These are phyloP conservation scores for Silybum marianum DNA, from an alignment of 129 eudicot species.

Conservation along the genomic window DNA sequence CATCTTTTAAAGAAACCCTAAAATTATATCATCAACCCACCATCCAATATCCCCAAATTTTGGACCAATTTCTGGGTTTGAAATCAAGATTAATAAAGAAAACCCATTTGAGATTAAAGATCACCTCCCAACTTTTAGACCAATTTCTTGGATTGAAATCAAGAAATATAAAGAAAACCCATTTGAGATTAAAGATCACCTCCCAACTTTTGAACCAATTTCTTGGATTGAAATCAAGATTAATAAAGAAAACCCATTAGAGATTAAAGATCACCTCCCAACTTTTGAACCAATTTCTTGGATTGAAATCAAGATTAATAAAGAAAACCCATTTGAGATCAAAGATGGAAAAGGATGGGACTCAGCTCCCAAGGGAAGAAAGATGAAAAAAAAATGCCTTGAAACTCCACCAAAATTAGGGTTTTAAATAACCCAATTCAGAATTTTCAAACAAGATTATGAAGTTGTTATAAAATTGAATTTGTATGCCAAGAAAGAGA, in stretches of 20 bases:
- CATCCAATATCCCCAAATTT: slow-evolving; percentile 16
- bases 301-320: slow-evolving; percentile 28
- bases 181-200: slow-evolving; percentile 33
- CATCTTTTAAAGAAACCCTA: slow-evolving; percentile 59
- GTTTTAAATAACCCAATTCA: slow-evolving; percentile 29
- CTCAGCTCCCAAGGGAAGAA: slow-evolving; percentile 28
- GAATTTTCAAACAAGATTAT: slow-evolving; percentile 28
- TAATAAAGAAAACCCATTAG: slow-evolving; percentile 48
- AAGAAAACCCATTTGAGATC: slow-evolving; percentile 47
- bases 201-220: slow-evolving; percentile 19
- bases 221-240: slow-evolving; percentile 26
- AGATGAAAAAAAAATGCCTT: slow-evolving; percentile 14
- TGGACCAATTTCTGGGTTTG: slow-evolving; percentile 23
- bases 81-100: slow-evolving; percentile 30
- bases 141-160: slow-evolving; percentile 23
- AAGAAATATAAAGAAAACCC: slow-evolving; percentile 40
- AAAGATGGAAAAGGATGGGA: slow-evolving; percentile 22
- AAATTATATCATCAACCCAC: slow-evolving; percentile 34
- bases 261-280: slow-evolving; percentile 10
- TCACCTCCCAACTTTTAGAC: slow-evolving; percentile 10
- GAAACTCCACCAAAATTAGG: slow-evolving; percentile 25
- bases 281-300: slow-evolving; percentile 20
- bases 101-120: slow-evolving; percentile 45
- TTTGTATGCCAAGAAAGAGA: slow-evolving; percentile 29
- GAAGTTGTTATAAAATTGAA: slow-evolving; percentile 21